Evolutionary conservation across 345 rosid genomes (phyloP), one percentile per base, ranked within the genome.

Genomic region (Raphanus sativus): DNA sequence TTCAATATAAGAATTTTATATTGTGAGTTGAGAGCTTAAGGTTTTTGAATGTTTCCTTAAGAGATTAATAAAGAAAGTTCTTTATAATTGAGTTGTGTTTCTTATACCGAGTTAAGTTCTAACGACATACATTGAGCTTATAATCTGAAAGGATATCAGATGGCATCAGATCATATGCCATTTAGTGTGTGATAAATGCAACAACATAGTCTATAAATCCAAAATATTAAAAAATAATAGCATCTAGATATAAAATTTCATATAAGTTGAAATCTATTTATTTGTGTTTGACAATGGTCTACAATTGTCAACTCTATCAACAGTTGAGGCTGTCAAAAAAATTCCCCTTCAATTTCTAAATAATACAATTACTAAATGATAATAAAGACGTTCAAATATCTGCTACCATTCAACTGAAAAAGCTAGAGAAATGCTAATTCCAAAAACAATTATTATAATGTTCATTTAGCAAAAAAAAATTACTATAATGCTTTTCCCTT

Each of bases 291-390:
- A 42, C 6, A 50, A 50, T 76, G 17, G 55, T 15, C 68, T 61
- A 61, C 3, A 25, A 25, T 34, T 10, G 29, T 29, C 42, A 34
- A 69, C 15, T 62, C 73, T 62, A 66, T 60, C 79, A 50, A 58
- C 60, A 16, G 8, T 9, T 58, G 30, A 58, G n/a, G 8, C 68
- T 32, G 36, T 13, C 52, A 59, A 32, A 2, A 2, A 62, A 69
- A 48, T 9, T 38, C 55, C 9, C 60, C 12, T 17, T 55, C 11
- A 55, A 17, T 7, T 55, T 17, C 60, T 7, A 7, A 8, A 17
- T 15, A 7, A 32, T 25, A 50, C 26, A 33, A 67, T 16, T 26
- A 26, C 34, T 60, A 42, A 13, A 42, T 2, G 1, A 36, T 25
- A 12, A 32, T 1, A 63, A 33, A 30, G 45, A 48, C 48, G 55